Conservation (phyloP, 331 rosid genomes). For the Pyracantha coccinea region DNA sequence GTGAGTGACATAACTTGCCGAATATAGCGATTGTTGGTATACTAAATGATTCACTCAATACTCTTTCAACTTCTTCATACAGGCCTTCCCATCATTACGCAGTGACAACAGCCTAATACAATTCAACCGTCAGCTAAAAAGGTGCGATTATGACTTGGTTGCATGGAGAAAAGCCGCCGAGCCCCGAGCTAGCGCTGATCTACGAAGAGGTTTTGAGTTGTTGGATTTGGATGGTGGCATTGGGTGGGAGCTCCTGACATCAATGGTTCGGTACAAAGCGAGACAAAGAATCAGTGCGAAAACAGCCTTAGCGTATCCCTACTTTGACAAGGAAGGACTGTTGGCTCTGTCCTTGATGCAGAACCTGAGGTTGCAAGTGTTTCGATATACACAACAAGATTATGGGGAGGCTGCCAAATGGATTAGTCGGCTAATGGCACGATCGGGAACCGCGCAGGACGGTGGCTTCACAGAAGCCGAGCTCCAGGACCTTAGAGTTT, state of each 20-base stretch:
- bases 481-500: constrained; percentile 69
- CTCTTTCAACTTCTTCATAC: constrained; percentile 2
- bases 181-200: constrained; percentile 62
- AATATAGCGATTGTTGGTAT: neutral
- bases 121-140: constrained; percentile 81
- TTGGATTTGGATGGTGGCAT: constrained; percentile 88
- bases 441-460: constrained; percentile 72
- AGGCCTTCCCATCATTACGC: constrained; percentile 79
- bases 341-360: constrained; percentile 80
- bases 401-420: constrained; percentile 83
- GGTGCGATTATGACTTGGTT: constrained; percentile 85
- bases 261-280: constrained; percentile 86
- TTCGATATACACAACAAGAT: constrained; percentile 83
- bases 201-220: constrained; percentile 78
- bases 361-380: constrained; percentile 49
- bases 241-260: constrained; percentile 91
- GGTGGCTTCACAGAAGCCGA: constrained; percentile 99
- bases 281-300: constrained; percentile 86
- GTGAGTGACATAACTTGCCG: constrained; percentile 38
- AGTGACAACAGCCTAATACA: constrained; percentile 76
- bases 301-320: constrained; percentile 85
- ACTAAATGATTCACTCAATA: neutral
- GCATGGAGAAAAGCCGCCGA: constrained; percentile 69
- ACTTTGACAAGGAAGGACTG: constrained; percentile 74
- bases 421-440: constrained; percentile 74